Conservation (phyloP, 2,329 filamentous ascomycete genomes). For the Penicillium sp. region DNA sequence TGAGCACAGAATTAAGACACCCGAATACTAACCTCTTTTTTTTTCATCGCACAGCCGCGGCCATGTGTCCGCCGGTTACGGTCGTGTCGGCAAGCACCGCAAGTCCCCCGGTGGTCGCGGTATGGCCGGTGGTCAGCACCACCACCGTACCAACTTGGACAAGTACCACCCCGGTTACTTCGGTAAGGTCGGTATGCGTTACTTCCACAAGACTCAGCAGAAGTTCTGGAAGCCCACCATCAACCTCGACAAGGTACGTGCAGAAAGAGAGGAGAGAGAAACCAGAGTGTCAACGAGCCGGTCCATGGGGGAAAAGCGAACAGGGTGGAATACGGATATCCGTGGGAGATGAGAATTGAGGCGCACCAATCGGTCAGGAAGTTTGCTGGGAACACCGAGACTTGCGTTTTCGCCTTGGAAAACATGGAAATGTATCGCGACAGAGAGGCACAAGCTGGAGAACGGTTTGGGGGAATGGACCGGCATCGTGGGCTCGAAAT, state of each 20-base stretch:
- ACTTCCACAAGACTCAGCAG: slow-evolving; percentile 95
- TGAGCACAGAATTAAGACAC: neutral
- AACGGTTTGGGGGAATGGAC: neutral
- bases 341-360: too few species aligned
- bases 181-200: slow-evolving; percentile 90
- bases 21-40: slow-evolving; percentile 17
- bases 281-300: slow-evolving; percentile 1
- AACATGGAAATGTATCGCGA: neutral
- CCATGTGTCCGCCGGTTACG: slow-evolving; percentile 96
- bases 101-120: slow-evolving; percentile 76
- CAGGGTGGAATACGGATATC: neutral
- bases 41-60: slow-evolving; percentile 61
- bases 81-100: slow-evolving; percentile 97
- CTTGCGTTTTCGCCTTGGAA: too few species aligned
- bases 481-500: neutral
- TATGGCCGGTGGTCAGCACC: slow-evolving; percentile 98
- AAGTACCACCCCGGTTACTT: slow-evolving; percentile 99
- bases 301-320: neutral
- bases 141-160: slow-evolving; percentile 88
- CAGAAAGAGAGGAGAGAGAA: neutral
- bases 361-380: too few species aligned
- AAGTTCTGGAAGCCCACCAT: slow-evolving; percentile 98
- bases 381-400: too few species aligned
- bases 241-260: slow-evolving; percentile 93
- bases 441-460: neutral